Evolutionary conservation across 805 yeast genomes (phyloP).

Genomic region (Cyberlindnera subsufficiens): DNA sequence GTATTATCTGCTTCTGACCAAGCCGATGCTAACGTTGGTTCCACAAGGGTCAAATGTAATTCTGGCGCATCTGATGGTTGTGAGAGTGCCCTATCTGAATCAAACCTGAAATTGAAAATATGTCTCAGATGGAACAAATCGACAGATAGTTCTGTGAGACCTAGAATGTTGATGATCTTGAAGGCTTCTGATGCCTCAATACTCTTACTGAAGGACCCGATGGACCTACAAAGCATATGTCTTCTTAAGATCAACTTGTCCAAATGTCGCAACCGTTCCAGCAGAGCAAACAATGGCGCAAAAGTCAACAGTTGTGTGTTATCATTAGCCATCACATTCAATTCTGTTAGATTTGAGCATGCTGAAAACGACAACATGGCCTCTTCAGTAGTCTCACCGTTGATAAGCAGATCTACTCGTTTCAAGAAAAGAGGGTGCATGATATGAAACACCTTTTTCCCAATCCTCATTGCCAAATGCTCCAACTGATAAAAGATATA

Average conservation of each 20-base stretch:
- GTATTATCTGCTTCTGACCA: not conserved
- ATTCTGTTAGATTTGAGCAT: not conserved
- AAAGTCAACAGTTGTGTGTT: slow-evolving; percentile 1
- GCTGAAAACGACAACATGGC: not conserved
- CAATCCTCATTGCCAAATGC: not conserved
- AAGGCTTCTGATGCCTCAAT: not conserved
- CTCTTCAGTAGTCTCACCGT: not conserved
- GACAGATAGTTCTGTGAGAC: not conserved
- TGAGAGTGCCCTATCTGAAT: not conserved
- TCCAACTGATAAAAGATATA: not conserved
- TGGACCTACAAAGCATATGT: not conserved
- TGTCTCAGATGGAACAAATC: slow-evolving; percentile 2
- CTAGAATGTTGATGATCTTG: not conserved
- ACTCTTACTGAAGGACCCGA: not conserved
- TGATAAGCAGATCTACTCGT: slow-evolving; percentile 1
- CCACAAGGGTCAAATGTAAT: not conserved
- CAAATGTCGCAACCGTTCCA: not conserved
- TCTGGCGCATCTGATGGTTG: not conserved
- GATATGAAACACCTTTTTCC: not conserved
- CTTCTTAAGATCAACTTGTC: not conserved
- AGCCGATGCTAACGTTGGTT: not conserved
- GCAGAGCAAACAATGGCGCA: not conserved
- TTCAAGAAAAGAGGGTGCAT: not conserved
- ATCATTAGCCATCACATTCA: slow-evolving; percentile 2
- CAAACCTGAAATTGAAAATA: not conserved